phyloP scores from a whole-genome alignment of 257 asterid species.

The Thymus quinquecostatus region DNA sequence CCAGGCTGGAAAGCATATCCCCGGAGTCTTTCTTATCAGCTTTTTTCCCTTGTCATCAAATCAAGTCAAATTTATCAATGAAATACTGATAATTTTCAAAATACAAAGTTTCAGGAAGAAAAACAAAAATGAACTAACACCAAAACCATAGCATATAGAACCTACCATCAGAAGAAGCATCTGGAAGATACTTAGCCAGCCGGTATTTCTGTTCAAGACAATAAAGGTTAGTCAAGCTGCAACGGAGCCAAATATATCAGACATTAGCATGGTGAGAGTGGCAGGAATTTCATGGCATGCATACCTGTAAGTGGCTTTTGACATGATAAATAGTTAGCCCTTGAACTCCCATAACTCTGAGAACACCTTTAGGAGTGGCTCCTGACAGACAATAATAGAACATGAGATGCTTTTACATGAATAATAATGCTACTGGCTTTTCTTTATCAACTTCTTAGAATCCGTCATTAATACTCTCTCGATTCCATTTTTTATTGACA shows the following conservation, averaged over 20 bases:
- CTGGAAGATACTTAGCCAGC: conserved; percentile 99
- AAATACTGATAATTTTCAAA: conserved; percentile 3
- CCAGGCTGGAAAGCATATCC: conserved; percentile 76
- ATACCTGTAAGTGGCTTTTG: conserved; percentile 98
- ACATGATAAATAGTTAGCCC: conserved; percentile 97
- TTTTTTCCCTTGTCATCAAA: conserved; percentile 61
- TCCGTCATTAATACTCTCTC: neutral
- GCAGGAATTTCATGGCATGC: neutral
- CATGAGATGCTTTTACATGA: conserved; percentile 25
- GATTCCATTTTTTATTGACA: no score
- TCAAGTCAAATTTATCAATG: conserved; percentile 30
- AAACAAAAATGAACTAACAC: conserved; percentile 17
- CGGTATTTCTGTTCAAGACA: conserved; percentile 78
- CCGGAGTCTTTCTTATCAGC: conserved; percentile 83
- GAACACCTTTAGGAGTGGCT: conserved; percentile 99
- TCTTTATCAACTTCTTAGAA: conserved; percentile 8
- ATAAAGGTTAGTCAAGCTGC: conserved; percentile 30
- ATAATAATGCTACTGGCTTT: conserved; percentile 3
- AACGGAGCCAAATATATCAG: conserved; percentile 24
- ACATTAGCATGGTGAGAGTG: conserved; percentile 21
- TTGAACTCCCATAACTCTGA: conserved; percentile 98
- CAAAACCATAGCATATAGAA: neutral
- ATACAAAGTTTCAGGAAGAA: conserved; percentile 7
- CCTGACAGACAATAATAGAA: conserved; percentile 53
- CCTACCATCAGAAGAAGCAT: conserved; percentile 92